Conservation (phyloP, 2,329 filamentous ascomycete genomes). For the Zymoseptoria tritici region DNA sequence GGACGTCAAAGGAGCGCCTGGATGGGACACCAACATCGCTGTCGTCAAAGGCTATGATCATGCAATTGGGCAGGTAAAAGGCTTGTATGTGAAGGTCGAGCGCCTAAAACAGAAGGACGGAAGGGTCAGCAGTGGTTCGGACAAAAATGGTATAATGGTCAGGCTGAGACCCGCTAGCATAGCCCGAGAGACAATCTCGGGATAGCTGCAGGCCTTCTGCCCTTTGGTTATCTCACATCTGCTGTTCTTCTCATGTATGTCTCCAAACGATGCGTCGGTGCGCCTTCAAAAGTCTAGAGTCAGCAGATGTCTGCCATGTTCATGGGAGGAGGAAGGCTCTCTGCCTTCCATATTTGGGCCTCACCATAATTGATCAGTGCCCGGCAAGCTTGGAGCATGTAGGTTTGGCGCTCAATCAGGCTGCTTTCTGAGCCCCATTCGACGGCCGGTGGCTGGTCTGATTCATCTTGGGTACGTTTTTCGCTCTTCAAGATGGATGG, state of each 20-base stretch:
- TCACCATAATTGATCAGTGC: constrained; percentile 72
- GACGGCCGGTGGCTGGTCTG: not conserved
- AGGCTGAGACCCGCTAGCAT: too few species aligned
- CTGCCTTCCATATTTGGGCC: not conserved
- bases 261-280: constrained; percentile 83
- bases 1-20: constrained; percentile 70
- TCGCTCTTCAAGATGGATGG: not conserved
- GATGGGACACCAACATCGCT: constrained; percentile 25
- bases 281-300: constrained; percentile 36
- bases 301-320: too few species aligned
- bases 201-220: too few species aligned
- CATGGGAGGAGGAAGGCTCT: not conserved
- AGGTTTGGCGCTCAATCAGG: constrained; percentile 55
- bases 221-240: constrained; percentile 36
- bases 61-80: constrained; percentile 84
- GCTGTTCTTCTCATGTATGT: constrained; percentile 87
- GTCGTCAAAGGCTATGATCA: constrained; percentile 87
- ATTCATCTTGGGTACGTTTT: not conserved
- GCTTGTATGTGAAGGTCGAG: constrained; percentile 88
- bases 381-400: constrained; percentile 74
- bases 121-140: too few species aligned
- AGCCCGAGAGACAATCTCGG: too few species aligned
- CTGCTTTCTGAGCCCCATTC: not conserved
- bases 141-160: too few species aligned
- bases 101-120: constrained; percentile 29